Percentiles rank a stretch among this genome's conserved stretches.
Conservation (phyloP, 2,329 filamentous ascomycete genomes). For the Paecilomyces variotii region DNA sequence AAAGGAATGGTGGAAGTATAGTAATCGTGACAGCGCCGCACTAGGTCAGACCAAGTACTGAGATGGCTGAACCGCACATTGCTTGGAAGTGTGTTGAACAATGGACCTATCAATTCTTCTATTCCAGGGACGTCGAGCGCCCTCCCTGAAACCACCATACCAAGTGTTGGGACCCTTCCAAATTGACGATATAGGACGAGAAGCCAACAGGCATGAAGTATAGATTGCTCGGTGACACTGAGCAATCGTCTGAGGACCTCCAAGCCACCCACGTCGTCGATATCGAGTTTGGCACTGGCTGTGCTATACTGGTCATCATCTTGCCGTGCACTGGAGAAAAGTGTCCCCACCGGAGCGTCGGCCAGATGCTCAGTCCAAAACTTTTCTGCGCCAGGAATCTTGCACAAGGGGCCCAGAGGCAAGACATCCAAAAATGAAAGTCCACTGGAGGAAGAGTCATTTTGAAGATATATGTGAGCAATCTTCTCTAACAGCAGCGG, state of each 20-base stretch:
- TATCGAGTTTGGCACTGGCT: slow-evolving; percentile 12
- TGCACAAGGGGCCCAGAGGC: slow-evolving; percentile 58
- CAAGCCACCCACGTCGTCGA: slow-evolving; percentile 37
- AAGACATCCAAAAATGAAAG: slow-evolving; percentile 61
- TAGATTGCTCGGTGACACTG: slow-evolving; percentile 67
- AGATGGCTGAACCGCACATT: slow-evolving; percentile 39
- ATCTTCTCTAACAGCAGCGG: slow-evolving; percentile 57
- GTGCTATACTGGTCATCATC: slow-evolving; percentile 5
- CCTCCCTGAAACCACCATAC: slow-evolving; percentile 72
- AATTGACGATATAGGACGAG: slow-evolving; percentile 50
- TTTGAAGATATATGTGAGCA: slow-evolving; percentile 41
- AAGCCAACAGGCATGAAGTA: slow-evolving; percentile 69
- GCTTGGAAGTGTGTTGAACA: slow-evolving; percentile 87
- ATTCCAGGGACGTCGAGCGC: slow-evolving; percentile 57
- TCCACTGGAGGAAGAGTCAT: slow-evolving; percentile 19
- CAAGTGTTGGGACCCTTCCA: slow-evolving; percentile 48
- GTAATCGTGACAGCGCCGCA: slow-evolving; percentile 61
- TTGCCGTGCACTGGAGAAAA: slow-evolving; percentile 19
- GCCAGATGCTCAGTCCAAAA: slow-evolving; percentile 63
- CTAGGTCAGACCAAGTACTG: slow-evolving; percentile 52
- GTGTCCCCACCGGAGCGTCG: slow-evolving; percentile 18
- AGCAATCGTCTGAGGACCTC: slow-evolving; percentile 49
- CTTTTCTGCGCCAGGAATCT: slow-evolving; percentile 37
- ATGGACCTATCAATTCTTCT: slow-evolving; percentile 64
- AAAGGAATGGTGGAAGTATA: slow-evolving; percentile 61